Evolutionary conservation across 2,329 filamentous ascomycete genomes (phyloP).

Genomic region (Ciborinia camelliae): DNA sequence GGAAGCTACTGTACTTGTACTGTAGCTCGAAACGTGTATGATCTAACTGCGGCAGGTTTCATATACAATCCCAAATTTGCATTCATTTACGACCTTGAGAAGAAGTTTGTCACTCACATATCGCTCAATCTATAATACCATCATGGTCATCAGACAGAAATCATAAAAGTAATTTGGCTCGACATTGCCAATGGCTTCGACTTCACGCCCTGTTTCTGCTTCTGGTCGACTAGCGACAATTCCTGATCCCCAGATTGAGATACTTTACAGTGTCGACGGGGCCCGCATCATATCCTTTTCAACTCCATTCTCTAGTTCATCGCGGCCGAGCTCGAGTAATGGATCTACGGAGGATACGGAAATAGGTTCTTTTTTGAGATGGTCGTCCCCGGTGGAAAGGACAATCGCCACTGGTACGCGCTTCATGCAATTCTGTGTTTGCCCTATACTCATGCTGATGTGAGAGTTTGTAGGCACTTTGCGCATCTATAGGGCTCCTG

Average conservation of each 20-base stretch:
- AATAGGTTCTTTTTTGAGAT: conserved; percentile 61
- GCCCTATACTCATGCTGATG: conserved; percentile 15
- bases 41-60: not conserved
- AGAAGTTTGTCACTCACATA: not conserved
- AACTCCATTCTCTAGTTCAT: conserved; percentile 20
- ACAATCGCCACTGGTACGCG: conserved; percentile 72
- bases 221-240: conserved; percentile 22
- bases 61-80: not conserved
- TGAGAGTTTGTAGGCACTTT: conserved; percentile 58
- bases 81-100: not conserved
- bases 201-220: conserved; percentile 27
- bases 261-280: conserved; percentile 35
- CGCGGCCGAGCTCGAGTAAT: conserved; percentile 28
- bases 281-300: conserved; percentile 55
- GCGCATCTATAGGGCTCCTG: conserved; percentile 80
- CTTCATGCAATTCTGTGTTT: conserved; percentile 7
- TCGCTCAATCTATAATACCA: not conserved
- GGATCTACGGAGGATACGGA: conserved; percentile 43
- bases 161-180: not conserved
- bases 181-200: conserved; percentile 28
- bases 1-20: not conserved
- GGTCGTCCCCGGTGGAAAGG: conserved; percentile 72
- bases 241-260: conserved; percentile 36
- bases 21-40: not conserved
- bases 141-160: conserved; percentile 19